These are phyloP conservation scores for Jasminum sambac DNA, from an alignment of 257 asterid genomes.

Conservation along the genomic window DNA sequence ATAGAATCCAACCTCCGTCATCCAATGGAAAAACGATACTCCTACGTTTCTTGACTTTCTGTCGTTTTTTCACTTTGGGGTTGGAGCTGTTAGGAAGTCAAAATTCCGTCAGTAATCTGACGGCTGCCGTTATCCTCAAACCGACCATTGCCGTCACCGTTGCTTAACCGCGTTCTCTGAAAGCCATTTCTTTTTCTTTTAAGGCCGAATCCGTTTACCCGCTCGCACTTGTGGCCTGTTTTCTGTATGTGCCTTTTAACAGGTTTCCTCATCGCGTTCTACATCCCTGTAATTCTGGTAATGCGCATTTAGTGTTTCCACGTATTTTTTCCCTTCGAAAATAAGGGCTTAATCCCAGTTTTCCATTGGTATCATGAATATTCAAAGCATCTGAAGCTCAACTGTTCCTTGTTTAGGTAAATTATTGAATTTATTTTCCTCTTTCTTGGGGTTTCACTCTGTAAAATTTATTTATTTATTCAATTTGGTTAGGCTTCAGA, in stretches of 20 bases:
- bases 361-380: neutral
- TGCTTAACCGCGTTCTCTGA: constrained; percentile 32
- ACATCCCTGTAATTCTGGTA: neutral
- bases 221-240: neutral
- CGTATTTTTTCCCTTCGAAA: neutral
- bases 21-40: too few species aligned
- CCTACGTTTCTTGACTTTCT: too few species aligned
- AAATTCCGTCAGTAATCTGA: neutral
- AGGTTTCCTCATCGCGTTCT: constrained; percentile 2
- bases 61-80: neutral
- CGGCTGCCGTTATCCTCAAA: neutral
- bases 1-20: too few species aligned
- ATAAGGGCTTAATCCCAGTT: neutral
- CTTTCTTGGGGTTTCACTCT: constrained; percentile 1
- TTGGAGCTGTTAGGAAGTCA: neutral
- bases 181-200: constrained; percentile 23
- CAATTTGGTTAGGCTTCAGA: neutral
- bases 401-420: neutral
- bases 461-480: constrained; percentile 8
- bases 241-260: constrained; percentile 17
- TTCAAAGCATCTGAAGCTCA: neutral
- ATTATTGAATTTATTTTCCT: neutral
- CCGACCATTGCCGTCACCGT: constrained; percentile 19
- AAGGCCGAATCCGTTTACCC: neutral
- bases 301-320: neutral